Evolutionary conservation across 1,284 basidiomycete genomes (phyloP).

Genomic region (Austroboletus novae-zelandiae): DNA sequence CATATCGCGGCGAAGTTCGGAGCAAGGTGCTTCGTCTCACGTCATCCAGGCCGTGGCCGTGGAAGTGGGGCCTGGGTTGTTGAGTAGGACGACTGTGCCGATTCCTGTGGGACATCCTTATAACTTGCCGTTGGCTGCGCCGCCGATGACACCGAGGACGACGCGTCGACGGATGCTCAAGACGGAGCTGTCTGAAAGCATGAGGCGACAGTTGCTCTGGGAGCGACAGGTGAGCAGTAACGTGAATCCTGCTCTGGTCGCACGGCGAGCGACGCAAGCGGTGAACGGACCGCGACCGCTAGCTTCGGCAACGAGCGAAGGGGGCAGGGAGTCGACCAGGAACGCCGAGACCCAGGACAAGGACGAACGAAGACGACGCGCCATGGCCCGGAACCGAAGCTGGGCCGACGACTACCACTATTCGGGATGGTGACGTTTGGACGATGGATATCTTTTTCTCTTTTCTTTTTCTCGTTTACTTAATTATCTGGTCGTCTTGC

Average conservation of each 20-base stretch:
- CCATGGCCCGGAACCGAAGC: conserved; percentile 59
- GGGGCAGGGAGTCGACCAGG: conserved; percentile 13
- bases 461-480: conserved; percentile 13
- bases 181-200: conserved; percentile 82
- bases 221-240: conserved; percentile 70
- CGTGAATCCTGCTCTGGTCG: conserved; percentile 39
- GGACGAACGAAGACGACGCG: conserved; percentile 41
- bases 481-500: conserved; percentile 25
- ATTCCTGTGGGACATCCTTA: conserved; percentile 70
- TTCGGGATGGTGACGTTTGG: conserved; percentile 52
- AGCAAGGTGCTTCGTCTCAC: conserved; percentile 16
- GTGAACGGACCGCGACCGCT: conserved; percentile 41
- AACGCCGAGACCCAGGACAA: conserved; percentile 29
- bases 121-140: conserved; percentile 64
- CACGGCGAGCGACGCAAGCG: conserved; percentile 36
- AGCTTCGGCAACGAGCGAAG: conserved; percentile 33
- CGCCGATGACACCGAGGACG: conserved; percentile 81
- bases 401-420: conserved; percentile 70
- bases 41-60: conserved; percentile 16
- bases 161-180: conserved; percentile 82
- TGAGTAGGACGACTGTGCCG: conserved; percentile 38
- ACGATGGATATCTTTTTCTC: too few species aligned
- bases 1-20: conserved; percentile 39
- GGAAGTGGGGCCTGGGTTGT: conserved; percentile 10
- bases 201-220: conserved; percentile 83